Base-by-base conservation (phyloP, 2,329 filamentous ascomycete species). In the Hypoxylon sp. region DNA sequence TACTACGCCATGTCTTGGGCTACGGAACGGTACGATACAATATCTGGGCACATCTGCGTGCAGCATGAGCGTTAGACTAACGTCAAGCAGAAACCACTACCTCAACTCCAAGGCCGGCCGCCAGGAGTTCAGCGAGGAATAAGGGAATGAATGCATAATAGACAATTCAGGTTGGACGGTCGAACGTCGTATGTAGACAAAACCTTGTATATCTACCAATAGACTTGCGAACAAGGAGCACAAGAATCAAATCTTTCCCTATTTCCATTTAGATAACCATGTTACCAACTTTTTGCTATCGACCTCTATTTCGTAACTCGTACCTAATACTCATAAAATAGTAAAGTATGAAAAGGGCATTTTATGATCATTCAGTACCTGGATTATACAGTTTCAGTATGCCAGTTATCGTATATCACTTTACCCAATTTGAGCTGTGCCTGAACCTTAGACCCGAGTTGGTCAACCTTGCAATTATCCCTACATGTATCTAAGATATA, bases 1-100 rank as follows among this genome's bases (percentile, higher is more conserved):
- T 99, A 98, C 85, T 89, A 90, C 79, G 80, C 89, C 74, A 92
- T 98, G 91, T 84, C 92, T 80, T 99, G 96, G 96, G 95, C 96
- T 74, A 91, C 89, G 78, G 91, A 97, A 84, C 90, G 90, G 96
- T 98, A 88, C 17, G 74, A 20, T 98, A 88, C 17, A 74, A 20
- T 54, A 61, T 17, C 13, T 33, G 20, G 2, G 6, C 27, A 46
- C 27, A 1, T 44, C 20, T 7, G 20, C 20, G 20, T 20, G 11
- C 27, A 37, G 14, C 40, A 61, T 53, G 8, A 2, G 7, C 30
- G 5, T 10, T 37, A 7, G 3, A 30, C 58, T 65, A 37, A 66
- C 33, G 7, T 44, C 20, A 30, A 49, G 2, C 46, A 79, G 77
- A 55, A 78, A 78, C 72, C 73, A 77, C 61, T 78, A 75, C 66